Base-by-base conservation (phyloP, 768 basidiomycete species). In the Suillus luteus region DNA sequence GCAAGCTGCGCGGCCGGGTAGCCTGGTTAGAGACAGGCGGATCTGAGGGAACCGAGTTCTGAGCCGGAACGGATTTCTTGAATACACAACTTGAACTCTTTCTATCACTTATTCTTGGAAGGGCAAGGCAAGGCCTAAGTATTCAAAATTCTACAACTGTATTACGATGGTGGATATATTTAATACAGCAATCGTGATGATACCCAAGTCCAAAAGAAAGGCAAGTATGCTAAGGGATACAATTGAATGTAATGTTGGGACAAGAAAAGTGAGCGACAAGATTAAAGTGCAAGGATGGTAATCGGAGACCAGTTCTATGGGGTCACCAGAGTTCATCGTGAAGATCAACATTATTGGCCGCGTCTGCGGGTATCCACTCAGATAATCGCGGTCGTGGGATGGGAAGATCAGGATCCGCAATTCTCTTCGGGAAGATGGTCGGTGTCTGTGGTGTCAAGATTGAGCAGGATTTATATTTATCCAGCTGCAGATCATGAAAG, bases 321-420 rank as follows among this genome's bases (percentile, higher is more conserved):
- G 19, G 64, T 67, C 61, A 62, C 12, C 3, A n/a, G 66, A 4
- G 63, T 57, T 63, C 61, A 24, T 67, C 66, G 35, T 73, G 68
- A 33, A 71, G 64, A 31, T 61, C 71, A 64, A 69, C 62, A 41
- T 72, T 74, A 54, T 67, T 75, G 33, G 69, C 61, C 27, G 67
- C 74, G 63, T 83, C 80, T 1, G 84, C 86, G 19, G 77, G 77
- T 38, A 86, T 73, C 86, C 86, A 86, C 67, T 85, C 75, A 5
- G 83, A 84, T 44, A 78, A 71, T 46, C 74, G 75, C 35, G 85
- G 82, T 63, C 81, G 78, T 10, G 85, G 83, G 58, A 89, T 84
- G 7, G 87, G 86, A 65, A 80, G 68, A 72, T 90, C 83, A 51
- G 83, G 77, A 67, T 89, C 75, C 6, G 72, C 69, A 41, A 81